phyloP scores from a whole-genome alignment of 108 stramenopile genomes.

The Bacterosira constricta region DNA sequence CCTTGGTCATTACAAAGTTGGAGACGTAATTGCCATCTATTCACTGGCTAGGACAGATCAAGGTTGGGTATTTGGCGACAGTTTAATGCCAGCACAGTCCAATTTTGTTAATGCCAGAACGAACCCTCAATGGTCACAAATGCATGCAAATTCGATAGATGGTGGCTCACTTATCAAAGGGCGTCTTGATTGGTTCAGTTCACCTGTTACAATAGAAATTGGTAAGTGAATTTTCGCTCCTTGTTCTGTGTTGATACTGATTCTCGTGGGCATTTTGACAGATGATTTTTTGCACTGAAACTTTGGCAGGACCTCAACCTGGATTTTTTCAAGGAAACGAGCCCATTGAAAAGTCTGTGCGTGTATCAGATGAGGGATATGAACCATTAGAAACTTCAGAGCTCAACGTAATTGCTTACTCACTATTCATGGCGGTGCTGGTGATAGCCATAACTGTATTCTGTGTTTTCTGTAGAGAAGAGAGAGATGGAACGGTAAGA shows the following conservation, averaged over 20 bases:
- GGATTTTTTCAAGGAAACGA: conserved; percentile 28
- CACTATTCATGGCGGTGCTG: conserved; percentile 25
- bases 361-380: conserved; percentile 17
- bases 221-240: no score
- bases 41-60: conserved; percentile 73
- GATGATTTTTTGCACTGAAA: not conserved
- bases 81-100: conserved; percentile 67
- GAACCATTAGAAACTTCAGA: not conserved
- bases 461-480: conserved; percentile 35
- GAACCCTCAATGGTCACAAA: conserved; percentile 70
- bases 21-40: conserved; percentile 63
- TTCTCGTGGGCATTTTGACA: not conserved
- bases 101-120: conserved; percentile 93
- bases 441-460: conserved; percentile 12
- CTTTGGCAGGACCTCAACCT: conserved; percentile 6
- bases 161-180: conserved; percentile 75
- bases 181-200: conserved; percentile 82
- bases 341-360: conserved; percentile 26
- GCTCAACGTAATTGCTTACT: conserved; percentile 11
- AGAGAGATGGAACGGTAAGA: conserved; percentile 38
- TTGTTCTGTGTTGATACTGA: no score
- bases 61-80: conserved; percentile 49
- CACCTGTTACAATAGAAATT: conserved; percentile 67
- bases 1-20: conserved; percentile 44
- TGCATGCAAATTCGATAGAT: conserved; percentile 29